phyloP scores from a whole-genome alignment of 2,329 filamentous ascomycete genomes.

The Pestalotiopsis sp. region DNA sequence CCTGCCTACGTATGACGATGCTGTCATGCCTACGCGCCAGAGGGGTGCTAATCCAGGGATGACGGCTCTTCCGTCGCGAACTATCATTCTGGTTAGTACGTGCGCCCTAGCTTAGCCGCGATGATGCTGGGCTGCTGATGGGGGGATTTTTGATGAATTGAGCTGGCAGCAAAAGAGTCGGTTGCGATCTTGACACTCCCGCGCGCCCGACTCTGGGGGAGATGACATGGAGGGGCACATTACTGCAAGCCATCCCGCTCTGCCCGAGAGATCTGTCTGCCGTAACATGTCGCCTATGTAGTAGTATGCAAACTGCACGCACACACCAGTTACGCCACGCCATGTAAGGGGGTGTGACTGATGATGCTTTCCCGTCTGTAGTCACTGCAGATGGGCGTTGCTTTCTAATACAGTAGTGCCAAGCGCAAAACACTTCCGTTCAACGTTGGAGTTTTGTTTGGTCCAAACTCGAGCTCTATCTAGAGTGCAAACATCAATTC shows the following conservation, averaged over 20 bases:
- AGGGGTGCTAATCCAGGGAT: not conserved
- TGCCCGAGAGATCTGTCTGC: not conserved
- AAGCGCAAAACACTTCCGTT: not conserved
- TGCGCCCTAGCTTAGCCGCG: not conserved
- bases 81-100: not conserved
- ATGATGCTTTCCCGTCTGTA: not conserved
- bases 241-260: constrained; percentile 2
- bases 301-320: not conserved
- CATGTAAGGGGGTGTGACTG: not conserved
- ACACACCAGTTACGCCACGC: not conserved
- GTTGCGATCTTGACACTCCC: constrained; percentile 1
- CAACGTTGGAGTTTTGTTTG: not conserved
- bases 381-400: not conserved
- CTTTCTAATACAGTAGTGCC: not conserved
- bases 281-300: not conserved
- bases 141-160: not conserved
- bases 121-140: not conserved
- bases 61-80: not conserved
- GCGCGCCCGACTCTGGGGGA: constrained; percentile 9
- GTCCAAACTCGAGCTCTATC: not conserved
- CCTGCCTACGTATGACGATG: not conserved
- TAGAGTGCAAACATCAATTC: not conserved
- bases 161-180: no score
- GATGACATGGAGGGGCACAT: not conserved
- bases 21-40: not conserved